A percentile compares a stretch with the other conserved stretches of the same genome.
These are phyloP conservation scores for Wallacemonas collosoma DNA, from an alignment of 208 protist genomes.

Conservation along the genomic window DNA sequence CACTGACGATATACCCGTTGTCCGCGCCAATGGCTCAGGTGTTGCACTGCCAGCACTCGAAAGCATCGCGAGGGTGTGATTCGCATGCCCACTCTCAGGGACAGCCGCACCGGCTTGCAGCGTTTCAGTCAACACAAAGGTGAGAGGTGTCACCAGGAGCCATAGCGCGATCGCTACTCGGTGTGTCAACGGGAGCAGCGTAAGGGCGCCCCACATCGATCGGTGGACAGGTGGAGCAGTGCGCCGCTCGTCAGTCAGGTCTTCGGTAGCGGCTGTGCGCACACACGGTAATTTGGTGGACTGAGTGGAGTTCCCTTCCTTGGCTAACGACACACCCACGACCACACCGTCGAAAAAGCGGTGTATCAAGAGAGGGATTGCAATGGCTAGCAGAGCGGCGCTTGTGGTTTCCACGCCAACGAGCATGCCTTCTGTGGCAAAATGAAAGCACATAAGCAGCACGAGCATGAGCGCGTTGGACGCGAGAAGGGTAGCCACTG, in stretches of 20 bases:
- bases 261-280: not conserved
- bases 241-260: not conserved
- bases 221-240: not conserved
- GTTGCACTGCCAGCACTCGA: not conserved
- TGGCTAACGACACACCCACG: conserved; percentile 67
- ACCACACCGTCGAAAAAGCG: conserved; percentile 75
- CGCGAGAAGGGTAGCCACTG: conserved; percentile 4
- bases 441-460: conserved; percentile 76
- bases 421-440: conserved; percentile 62
- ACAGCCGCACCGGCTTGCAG: not conserved
- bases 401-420: conserved; percentile 46
- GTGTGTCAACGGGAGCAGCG: not conserved
- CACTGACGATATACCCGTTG: conserved; percentile 20
- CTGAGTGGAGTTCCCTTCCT: conserved; percentile 25
- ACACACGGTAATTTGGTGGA: not conserved
- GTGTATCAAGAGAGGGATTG: conserved; percentile 62
- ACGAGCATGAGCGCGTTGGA: conserved; percentile 40
- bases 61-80: not conserved
- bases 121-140: conserved; percentile 25
- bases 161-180: conserved; percentile 31
- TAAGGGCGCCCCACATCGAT: not conserved
- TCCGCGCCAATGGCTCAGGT: not conserved
- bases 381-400: conserved; percentile 33
- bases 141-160: conserved; percentile 50
- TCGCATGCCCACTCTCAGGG: not conserved